Conservation (phyloP, 108 stramenopile genomes). For the Phaeodactylum tricornutum region DNA sequence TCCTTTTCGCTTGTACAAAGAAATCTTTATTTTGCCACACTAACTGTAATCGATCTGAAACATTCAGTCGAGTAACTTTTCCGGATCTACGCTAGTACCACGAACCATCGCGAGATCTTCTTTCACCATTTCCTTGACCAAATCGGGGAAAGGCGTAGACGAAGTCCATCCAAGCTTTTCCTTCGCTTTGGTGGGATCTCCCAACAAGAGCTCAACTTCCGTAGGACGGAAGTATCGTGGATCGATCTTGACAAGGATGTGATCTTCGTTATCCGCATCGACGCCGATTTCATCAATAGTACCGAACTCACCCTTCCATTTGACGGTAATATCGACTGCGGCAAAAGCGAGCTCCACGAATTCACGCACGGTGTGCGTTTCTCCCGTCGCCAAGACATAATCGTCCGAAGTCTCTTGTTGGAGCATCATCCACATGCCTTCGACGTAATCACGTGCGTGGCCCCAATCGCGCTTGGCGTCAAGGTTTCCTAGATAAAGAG, state of each 20-base stretch:
- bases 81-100: no score
- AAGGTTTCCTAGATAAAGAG: slow-evolving; percentile 93
- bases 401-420: slow-evolving; percentile 93
- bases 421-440: slow-evolving; percentile 99
- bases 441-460: slow-evolving; percentile 97
- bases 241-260: slow-evolving; percentile 88
- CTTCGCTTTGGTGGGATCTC: slow-evolving; percentile 93
- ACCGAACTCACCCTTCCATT: slow-evolving; percentile 87
- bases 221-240: slow-evolving; percentile 98
- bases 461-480: slow-evolving; percentile 99
- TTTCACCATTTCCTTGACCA: slow-evolving; percentile 95
- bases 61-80: no score
- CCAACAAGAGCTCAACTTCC: slow-evolving; percentile 95
- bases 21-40: no score
- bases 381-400: slow-evolving; percentile 96
- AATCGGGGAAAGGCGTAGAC: slow-evolving; percentile 63
- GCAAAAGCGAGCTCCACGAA: slow-evolving; percentile 94
- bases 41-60: no score
- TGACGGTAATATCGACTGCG: slow-evolving; percentile 69
- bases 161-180: slow-evolving; percentile 86
- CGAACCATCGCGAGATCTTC: slow-evolving; percentile 82
- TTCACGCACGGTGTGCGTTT: slow-evolving; percentile 95
- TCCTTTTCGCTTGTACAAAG: no score
- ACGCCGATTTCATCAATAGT: slow-evolving; percentile 93
- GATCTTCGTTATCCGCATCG: slow-evolving; percentile 71